phyloP scores from a whole-genome alignment of 2,329 filamentous ascomycete species.

The Penicillium sp. region DNA sequence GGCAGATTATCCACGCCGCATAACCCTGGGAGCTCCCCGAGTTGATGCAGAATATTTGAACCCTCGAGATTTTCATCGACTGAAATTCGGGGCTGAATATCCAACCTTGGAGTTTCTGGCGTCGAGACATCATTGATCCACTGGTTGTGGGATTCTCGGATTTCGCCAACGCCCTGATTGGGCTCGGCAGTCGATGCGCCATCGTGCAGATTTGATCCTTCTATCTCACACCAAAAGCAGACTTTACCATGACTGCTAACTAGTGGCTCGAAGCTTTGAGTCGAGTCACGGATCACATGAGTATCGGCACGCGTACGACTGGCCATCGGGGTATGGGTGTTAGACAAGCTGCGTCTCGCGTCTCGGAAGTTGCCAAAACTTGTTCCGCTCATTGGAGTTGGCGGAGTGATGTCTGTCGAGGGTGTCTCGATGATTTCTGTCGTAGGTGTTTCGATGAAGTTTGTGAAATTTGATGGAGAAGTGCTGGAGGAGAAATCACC shows the following conservation, averaged over 20 bases:
- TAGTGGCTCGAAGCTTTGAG: constrained; percentile 6
- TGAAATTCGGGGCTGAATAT: not conserved
- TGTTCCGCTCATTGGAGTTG: not conserved
- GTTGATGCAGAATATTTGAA: not conserved
- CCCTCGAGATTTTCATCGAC: not conserved
- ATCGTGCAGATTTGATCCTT: not conserved
- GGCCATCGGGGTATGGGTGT: too few relatives aligned
- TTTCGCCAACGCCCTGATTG: not conserved
- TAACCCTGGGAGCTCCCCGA: not conserved
- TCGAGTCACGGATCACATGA: not conserved
- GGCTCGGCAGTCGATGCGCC: too few relatives aligned
- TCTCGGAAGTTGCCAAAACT: too few relatives aligned
- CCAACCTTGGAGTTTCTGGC: not conserved
- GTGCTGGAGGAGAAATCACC: not conserved
- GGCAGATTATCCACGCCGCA: constrained; percentile 26
- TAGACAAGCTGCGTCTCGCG: too few relatives aligned
- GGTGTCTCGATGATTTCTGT: too few relatives aligned
- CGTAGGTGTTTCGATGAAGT: too few relatives aligned
- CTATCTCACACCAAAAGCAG: constrained; percentile 34
- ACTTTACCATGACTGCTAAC: constrained; percentile 27
- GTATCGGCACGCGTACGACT: too few relatives aligned
- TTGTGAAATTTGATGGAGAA: too few relatives aligned
- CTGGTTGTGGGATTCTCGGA: not conserved
- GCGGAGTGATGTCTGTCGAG: rapidly evolving
- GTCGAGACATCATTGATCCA: not conserved